Conservation (phyloP, 257 asterid genomes). For the Galeopsis tetrahit region DNA sequence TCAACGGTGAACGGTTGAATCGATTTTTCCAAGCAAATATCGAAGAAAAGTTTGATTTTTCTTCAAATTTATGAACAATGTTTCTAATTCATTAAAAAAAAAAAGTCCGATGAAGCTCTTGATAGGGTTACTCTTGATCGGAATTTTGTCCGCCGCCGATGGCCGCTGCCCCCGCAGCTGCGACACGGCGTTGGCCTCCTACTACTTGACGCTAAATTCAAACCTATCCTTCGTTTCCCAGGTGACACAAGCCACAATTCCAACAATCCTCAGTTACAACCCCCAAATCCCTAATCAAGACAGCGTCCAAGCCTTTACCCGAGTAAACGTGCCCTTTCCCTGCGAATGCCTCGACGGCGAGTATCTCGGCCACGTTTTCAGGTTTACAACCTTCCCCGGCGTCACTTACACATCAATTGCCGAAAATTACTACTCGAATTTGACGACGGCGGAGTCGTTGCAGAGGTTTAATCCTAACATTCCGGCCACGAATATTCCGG, state of each 20-base stretch:
- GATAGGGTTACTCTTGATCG: constrained; percentile 37
- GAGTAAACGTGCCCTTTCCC: constrained; percentile 67
- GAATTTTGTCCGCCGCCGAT: constrained; percentile 44
- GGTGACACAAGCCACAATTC: constrained; percentile 29
- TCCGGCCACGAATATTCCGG: constrained; percentile 54
- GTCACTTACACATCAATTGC: constrained; percentile 50
- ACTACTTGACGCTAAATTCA: constrained; percentile 43
- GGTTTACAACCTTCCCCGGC: constrained; percentile 36
- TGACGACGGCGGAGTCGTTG: constrained; percentile 54
- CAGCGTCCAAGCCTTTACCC: constrained; percentile 41
- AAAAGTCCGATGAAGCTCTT: constrained; percentile 39
- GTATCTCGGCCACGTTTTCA: constrained; percentile 60
- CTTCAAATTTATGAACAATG: constrained; percentile 25
- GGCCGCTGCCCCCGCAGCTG: constrained; percentile 68
- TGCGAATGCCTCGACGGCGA: constrained; percentile 63
- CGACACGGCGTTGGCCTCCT: constrained; percentile 71
- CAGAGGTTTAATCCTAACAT: constrained; percentile 45
- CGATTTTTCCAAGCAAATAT: background rate
- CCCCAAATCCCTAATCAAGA: constrained; percentile 54
- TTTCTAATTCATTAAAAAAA: background rate
- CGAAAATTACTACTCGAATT: constrained; percentile 50
- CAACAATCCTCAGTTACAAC: constrained; percentile 45
- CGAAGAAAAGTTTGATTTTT: constrained; percentile 27
- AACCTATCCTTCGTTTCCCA: constrained; percentile 43
- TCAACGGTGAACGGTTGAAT: constrained; percentile 28